A percentile compares a stretch with the other conserved stretches of the same genome.
Evolutionary conservation across 805 yeast species (phyloP).

Genomic region (Pichia paraexigua): DNA sequence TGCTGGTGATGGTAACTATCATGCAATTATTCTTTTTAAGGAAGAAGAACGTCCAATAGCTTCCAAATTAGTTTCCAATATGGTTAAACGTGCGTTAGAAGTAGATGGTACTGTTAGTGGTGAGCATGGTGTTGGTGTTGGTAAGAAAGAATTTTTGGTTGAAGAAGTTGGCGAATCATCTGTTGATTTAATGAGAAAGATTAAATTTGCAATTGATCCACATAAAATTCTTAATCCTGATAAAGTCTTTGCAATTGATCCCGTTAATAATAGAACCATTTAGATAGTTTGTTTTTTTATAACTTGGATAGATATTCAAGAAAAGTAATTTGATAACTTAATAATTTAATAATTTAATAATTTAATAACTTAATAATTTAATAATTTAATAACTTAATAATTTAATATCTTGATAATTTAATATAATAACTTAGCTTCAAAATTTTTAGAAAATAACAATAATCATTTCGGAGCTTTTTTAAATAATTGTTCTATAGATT

Average conservation of each 20-base stretch:
- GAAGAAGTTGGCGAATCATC: conserved; percentile 64
- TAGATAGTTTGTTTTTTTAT: background rate
- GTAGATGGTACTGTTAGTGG: conserved; percentile 86
- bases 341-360: too few relatives aligned
- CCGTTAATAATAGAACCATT: conserved; percentile 30
- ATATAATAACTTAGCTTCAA: too few relatives aligned
- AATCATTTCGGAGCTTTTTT: too few relatives aligned
- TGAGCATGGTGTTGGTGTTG: conserved; percentile 83
- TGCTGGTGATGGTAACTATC: conserved; percentile 90
- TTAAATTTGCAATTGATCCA: conserved; percentile 73
- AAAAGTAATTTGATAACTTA: background rate
- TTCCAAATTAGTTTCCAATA: conserved; percentile 53
- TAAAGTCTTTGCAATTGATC: conserved; percentile 64
- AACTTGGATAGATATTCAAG: too few relatives aligned
- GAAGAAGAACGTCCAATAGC: conserved; percentile 43
- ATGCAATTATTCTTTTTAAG: conserved; percentile 57
- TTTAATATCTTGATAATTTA: too few relatives aligned
- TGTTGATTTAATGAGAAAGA: conserved; percentile 65
- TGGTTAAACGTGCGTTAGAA: conserved; percentile 58
- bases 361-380: too few relatives aligned
- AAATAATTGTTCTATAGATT: too few relatives aligned
- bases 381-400: too few relatives aligned
- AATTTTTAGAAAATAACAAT: too few relatives aligned
- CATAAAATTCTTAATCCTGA: conserved; percentile 70
- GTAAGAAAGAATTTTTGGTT: conserved; percentile 56